Percentiles rank a stretch among this genome's conserved stretches.
Conservation (phyloP, 2,329 filamentous ascomycete genomes). For the Albifimbria verrucaria region DNA sequence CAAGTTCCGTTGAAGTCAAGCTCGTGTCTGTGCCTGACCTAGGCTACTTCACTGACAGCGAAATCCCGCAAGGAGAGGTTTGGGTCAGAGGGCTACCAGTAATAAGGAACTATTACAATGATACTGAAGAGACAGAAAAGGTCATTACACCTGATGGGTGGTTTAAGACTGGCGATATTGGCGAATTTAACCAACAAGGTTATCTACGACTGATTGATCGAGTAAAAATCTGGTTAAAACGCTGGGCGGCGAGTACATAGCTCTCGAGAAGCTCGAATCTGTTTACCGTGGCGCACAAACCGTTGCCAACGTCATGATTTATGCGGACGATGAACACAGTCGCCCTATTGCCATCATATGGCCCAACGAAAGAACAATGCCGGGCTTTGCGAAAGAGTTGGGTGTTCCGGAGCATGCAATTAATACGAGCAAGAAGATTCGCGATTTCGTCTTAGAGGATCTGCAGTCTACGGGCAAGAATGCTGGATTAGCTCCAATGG, state of each 20-base stretch:
- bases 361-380: constrained; percentile 49
- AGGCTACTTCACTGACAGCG: constrained; percentile 75
- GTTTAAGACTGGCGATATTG: constrained; percentile 87
- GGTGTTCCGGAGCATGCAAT: constrained; percentile 54
- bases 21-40: constrained; percentile 83
- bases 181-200: constrained; percentile 70
- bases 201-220: constrained; percentile 48
- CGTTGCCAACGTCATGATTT: constrained; percentile 55
- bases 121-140: constrained; percentile 71
- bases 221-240: constrained; percentile 90
- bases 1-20: constrained; percentile 74
- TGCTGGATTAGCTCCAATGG: background rate
- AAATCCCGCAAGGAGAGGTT: constrained; percentile 78
- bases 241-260: constrained; percentile 78
- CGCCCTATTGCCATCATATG: constrained; percentile 57
- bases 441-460: background rate
- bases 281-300: constrained; percentile 48
- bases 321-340: constrained; percentile 46
- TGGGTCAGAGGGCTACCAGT: constrained; percentile 79
- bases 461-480: background rate
- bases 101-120: constrained; percentile 70
- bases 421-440: constrained; percentile 61
- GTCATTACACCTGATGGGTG: constrained; percentile 71
- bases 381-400: background rate
- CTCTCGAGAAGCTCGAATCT: constrained; percentile 67